Evolutionary conservation across 352 stramenopile species (phyloP).

Genomic region (Phytophthora melonis): DNA sequence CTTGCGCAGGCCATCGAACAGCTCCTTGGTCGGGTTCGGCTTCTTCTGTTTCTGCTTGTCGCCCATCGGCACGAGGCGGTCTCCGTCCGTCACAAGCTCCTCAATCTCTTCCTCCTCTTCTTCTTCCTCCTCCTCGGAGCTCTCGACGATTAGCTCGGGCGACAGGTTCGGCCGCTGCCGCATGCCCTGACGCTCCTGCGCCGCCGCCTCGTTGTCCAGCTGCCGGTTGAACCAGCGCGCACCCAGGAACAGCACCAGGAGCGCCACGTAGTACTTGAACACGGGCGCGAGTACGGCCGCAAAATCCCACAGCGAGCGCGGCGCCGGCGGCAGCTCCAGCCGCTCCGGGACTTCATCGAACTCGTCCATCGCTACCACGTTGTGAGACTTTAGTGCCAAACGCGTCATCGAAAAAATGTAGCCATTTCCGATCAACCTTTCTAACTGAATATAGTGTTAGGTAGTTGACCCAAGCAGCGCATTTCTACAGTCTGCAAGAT

Average conservation of each 20-base stretch:
- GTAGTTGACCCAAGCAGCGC: conserved; percentile 17
- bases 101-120: conserved; percentile 65
- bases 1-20: conserved; percentile 82
- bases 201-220: conserved; percentile 57
- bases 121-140: conserved; percentile 56
- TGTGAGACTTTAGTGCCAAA: too few relatives aligned
- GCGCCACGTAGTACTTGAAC: conserved; percentile 79
- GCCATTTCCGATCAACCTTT: neutral
- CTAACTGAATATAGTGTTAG: neutral
- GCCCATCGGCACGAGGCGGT: conserved; percentile 47
- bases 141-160: conserved; percentile 57
- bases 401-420: conserved; percentile 8
- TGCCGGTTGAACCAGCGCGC: conserved; percentile 70
- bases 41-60: conserved; percentile 37
- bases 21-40: conserved; percentile 52
- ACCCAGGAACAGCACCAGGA: conserved; percentile 66
- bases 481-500: conserved; percentile 31
- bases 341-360: conserved; percentile 17
- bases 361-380: conserved; percentile 7
- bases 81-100: conserved; percentile 77
- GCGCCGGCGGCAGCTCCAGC: conserved; percentile 39
- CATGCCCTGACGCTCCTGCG: conserved; percentile 41
- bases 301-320: conserved; percentile 69
- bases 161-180: conserved; percentile 50
- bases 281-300: conserved; percentile 61